phyloP scores from a whole-genome alignment of 208 protist species.

The Leishmania gerbilli region DNA sequence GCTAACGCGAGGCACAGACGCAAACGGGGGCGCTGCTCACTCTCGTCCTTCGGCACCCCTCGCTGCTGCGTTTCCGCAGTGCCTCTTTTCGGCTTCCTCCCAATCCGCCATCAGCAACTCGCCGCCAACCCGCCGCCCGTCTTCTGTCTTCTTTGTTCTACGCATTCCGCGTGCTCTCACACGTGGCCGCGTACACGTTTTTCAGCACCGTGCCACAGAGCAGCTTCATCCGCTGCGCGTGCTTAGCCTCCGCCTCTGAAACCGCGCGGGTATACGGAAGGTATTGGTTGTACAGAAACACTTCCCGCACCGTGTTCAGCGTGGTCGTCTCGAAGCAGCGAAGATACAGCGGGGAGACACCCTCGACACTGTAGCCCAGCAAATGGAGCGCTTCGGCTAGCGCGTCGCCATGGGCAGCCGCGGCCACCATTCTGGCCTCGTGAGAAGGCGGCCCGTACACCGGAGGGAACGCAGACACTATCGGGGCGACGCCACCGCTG shows the following conservation, averaged over 20 bases:
- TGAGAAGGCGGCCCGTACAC: constrained; percentile 7
- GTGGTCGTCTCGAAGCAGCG: constrained; percentile 44
- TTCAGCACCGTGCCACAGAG: constrained; percentile 68
- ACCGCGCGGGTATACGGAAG: constrained; percentile 42
- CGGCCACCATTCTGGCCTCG: constrained; percentile 17
- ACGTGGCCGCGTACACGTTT: constrained; percentile 44
- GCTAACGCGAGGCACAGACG: background rate
- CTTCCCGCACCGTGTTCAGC: constrained; percentile 46
- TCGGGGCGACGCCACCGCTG: background rate
- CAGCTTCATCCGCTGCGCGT: constrained; percentile 46
- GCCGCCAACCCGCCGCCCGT: background rate
- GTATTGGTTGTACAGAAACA: constrained; percentile 53
- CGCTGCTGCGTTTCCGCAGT: background rate
- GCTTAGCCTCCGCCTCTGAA: constrained; percentile 47
- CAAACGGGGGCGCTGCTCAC: background rate
- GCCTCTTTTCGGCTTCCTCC: background rate
- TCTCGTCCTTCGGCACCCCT: background rate
- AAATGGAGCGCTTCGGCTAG: constrained; percentile 23
- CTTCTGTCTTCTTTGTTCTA: background rate
- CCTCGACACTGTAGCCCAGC: constrained; percentile 18
- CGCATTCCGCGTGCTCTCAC: constrained; percentile 17
- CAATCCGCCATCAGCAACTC: background rate
- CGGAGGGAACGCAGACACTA: background rate
- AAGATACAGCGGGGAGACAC: constrained; percentile 4
- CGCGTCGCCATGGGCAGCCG: constrained; percentile 22